Evolutionary conservation across 345 rosid species (phyloP).

Genomic region (Rubroshorea leprosula): DNA sequence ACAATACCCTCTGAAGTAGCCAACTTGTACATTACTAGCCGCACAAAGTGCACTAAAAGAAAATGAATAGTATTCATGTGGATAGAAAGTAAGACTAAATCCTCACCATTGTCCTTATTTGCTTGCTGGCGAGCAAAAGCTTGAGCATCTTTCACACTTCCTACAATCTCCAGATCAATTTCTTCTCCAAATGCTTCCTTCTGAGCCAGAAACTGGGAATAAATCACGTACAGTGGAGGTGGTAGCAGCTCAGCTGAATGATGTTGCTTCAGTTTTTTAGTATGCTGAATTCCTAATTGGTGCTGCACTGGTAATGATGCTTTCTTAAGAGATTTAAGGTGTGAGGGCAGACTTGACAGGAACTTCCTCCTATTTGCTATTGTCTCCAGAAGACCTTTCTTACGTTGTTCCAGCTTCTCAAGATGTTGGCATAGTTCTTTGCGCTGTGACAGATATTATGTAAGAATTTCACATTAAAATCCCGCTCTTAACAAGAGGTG

Average conservation of each 20-base stretch:
- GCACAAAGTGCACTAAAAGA: background rate
- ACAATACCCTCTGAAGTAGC: background rate
- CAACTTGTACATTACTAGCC: background rate
- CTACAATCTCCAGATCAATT: constrained; percentile 64
- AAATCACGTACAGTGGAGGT: constrained; percentile 77
- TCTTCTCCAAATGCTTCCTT: constrained; percentile 85
- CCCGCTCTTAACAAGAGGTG: background rate
- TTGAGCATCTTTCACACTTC: constrained; percentile 77
- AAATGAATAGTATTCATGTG: background rate
- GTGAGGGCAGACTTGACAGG: constrained; percentile 74
- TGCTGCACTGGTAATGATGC: constrained; percentile 86
- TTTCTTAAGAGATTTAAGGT: constrained; percentile 86
- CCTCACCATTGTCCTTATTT: constrained; percentile 47
- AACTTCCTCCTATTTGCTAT: constrained; percentile 80
- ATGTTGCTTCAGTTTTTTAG: constrained; percentile 79
- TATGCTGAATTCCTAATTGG: constrained; percentile 62
- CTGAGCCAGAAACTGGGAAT: constrained; percentile 70
- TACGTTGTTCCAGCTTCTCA: constrained; percentile 56
- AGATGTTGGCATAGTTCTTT: constrained; percentile 74
- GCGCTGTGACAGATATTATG: constrained; percentile 40
- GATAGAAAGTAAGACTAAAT: background rate
- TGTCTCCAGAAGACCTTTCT: constrained; percentile 60
- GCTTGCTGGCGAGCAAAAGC: constrained; percentile 68
- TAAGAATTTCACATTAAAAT: background rate
- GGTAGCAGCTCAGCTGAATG: constrained; percentile 85